phyloP scores from a whole-genome alignment of 495 filamentous ascomycete genomes.

The Lasiosphaeriaceae sp. region DNA sequence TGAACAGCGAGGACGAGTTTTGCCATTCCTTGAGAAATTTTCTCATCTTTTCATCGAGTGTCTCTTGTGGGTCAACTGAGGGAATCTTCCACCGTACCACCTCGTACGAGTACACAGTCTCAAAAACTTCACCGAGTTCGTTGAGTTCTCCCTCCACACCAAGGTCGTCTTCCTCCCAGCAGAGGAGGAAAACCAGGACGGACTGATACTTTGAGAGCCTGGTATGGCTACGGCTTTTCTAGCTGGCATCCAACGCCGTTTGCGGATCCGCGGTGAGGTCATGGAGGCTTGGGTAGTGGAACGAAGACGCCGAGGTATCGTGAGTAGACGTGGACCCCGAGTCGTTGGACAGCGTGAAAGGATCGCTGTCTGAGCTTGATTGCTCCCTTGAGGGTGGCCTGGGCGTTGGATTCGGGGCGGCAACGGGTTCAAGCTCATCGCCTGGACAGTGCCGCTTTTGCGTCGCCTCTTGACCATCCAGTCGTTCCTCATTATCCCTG shows the following conservation, averaged over 20 bases:
- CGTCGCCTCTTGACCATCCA: not conserved
- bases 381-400: not conserved
- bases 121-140: not conserved
- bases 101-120: not conserved
- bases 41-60: not conserved
- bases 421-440: too few species aligned
- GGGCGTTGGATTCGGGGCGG: too few species aligned
- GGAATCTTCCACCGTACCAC: not conserved
- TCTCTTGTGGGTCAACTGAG: not conserved
- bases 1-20: not conserved
- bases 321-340: not conserved
- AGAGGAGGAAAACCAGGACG: not conserved
- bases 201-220: not conserved
- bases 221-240: not conserved
- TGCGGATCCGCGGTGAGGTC: slow-evolving; percentile 1
- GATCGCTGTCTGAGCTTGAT: not conserved
- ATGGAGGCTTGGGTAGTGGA: not conserved
- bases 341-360: not conserved
- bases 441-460: not conserved
- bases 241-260: not conserved
- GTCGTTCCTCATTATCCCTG: not conserved
- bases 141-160: slow-evolving; percentile 1
- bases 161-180: slow-evolving; percentile 9
- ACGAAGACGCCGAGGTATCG: slow-evolving; percentile 1
- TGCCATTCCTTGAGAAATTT: not conserved